A percentile compares a stretch with the other conserved stretches of the same genome.
phyloP scores from a whole-genome alignment of 1,139 yeast species.

The Protomyces arabidopsidicola region DNA sequence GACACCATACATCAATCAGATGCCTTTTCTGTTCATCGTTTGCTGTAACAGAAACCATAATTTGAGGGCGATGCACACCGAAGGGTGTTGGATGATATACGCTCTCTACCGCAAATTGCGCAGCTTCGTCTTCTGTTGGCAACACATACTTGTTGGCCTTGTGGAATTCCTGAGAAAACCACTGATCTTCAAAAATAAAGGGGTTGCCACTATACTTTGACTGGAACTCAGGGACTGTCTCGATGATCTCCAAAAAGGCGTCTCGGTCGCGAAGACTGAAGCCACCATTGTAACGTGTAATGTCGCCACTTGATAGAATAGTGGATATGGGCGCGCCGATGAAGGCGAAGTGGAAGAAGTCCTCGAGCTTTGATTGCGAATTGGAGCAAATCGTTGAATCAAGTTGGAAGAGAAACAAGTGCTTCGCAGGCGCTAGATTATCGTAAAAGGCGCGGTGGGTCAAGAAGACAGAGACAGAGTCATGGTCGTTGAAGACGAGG shows the following conservation, averaged over 20 bases:
- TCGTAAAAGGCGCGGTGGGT: conserved; percentile 13
- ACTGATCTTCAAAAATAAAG: conserved; percentile 10
- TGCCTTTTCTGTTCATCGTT: background rate
- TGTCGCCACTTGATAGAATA: background rate
- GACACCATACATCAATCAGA: conserved; percentile 14
- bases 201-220: background rate
- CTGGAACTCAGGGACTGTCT: background rate
- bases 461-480: conserved; percentile 9
- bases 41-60: background rate
- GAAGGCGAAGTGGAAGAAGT: conserved; percentile 15
- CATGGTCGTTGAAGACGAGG: background rate
- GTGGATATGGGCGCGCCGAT: conserved; percentile 20
- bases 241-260: conserved; percentile 6
- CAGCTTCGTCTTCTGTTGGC: conserved; percentile 9
- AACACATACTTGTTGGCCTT: background rate
- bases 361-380: conserved; percentile 13
- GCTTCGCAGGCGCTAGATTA: conserved; percentile 22
- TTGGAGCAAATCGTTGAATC: conserved; percentile 15
- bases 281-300: conserved; percentile 19
- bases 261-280: conserved; percentile 9
- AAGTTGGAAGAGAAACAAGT: conserved; percentile 15
- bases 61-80: conserved; percentile 10
- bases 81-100: conserved; percentile 18
- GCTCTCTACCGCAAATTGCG: conserved; percentile 15
- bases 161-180: conserved; percentile 7